phyloP scores from a whole-genome alignment of 768 basidiomycete species.

The Termitomyces sp. region DNA sequence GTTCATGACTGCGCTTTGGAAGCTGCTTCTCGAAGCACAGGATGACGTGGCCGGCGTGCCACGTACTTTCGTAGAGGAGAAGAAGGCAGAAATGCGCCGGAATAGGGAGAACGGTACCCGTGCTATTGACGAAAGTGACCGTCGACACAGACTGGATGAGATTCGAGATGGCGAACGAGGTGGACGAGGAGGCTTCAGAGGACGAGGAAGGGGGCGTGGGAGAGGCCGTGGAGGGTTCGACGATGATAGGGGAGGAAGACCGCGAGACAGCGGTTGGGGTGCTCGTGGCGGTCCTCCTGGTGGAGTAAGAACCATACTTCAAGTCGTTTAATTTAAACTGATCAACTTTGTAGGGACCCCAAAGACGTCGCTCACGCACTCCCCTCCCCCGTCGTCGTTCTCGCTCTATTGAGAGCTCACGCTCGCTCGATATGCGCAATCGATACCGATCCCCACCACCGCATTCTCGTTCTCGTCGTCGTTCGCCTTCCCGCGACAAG shows the following conservation, averaged over 20 bases:
- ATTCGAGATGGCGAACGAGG: constrained; percentile 60
- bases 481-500: constrained; percentile 32
- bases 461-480: constrained; percentile 29
- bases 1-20: constrained; percentile 92
- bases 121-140: constrained; percentile 68
- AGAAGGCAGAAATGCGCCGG: constrained; percentile 87
- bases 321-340: constrained; percentile 7
- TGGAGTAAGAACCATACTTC: constrained; percentile 27
- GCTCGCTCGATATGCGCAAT: constrained; percentile 32
- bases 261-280: constrained; percentile 71
- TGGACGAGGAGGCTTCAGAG: constrained; percentile 43
- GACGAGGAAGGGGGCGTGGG: constrained; percentile 59
- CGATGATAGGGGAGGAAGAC: constrained; percentile 46
- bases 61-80: constrained; percentile 83
- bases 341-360: constrained; percentile 28
- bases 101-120: constrained; percentile 60
- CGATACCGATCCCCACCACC: constrained; percentile 42
- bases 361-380: constrained; percentile 46
- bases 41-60: constrained; percentile 87
- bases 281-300: constrained; percentile 46
- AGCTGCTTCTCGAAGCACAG: constrained; percentile 90
- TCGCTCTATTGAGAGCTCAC: constrained; percentile 35
- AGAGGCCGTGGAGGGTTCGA: constrained; percentile 48
- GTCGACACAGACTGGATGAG: constrained; percentile 66
- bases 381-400: constrained; percentile 46